Percentiles rank a stretch among this genome's conserved stretches.
phyloP scores from a whole-genome alignment of 768 basidiomycete genomes.

The Leccinellum rugosiceps region DNA sequence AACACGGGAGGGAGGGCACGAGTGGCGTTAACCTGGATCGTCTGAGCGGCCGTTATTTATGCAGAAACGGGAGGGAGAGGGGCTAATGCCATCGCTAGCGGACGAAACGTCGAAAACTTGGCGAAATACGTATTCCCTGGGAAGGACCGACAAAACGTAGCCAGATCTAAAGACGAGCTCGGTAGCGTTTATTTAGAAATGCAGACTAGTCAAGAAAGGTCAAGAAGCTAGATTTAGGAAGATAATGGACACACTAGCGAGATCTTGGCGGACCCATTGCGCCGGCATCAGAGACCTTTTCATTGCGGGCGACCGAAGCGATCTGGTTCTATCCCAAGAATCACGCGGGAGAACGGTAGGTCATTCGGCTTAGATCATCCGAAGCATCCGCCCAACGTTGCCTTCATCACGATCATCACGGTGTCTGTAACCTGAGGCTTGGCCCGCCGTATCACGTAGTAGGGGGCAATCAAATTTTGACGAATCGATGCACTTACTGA shows the following conservation, averaged over 20 bases:
- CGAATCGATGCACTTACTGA: slow-evolving; percentile 11
- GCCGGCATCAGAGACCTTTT: slow-evolving; percentile 24
- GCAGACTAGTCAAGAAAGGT: slow-evolving; percentile 22
- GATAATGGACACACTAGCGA: slow-evolving; percentile 2
- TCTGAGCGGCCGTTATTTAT: slow-evolving; percentile 29
- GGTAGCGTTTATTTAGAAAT: slow-evolving; percentile 33
- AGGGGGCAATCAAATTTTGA: slow-evolving; percentile 26
- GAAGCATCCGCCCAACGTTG: slow-evolving; percentile 8
- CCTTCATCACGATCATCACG: slow-evolving; percentile 8
- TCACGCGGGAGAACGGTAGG: slow-evolving; percentile 11
- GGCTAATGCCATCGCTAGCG: slow-evolving; percentile 19
- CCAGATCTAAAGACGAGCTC: slow-evolving; percentile 12
- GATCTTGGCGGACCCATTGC: slow-evolving; percentile 7
- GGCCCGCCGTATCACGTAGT: not conserved
- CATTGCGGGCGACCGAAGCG: slow-evolving; percentile 14
- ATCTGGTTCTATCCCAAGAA: slow-evolving; percentile 11
- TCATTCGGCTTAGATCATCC: slow-evolving; percentile 6
- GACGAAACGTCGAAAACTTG: slow-evolving; percentile 27
- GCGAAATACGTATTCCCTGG: slow-evolving; percentile 32
- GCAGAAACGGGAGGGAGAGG: slow-evolving; percentile 14
- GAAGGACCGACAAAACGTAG: slow-evolving; percentile 26
- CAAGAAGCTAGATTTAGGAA: slow-evolving; percentile 27
- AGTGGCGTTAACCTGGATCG: slow-evolving; percentile 1
- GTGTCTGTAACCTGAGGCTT: slow-evolving; percentile 10
- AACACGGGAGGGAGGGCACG: slow-evolving; percentile 6